These are phyloP conservation scores for Rheum nobile DNA, from an alignment of 148 eudicot species.

Conservation along the genomic window DNA sequence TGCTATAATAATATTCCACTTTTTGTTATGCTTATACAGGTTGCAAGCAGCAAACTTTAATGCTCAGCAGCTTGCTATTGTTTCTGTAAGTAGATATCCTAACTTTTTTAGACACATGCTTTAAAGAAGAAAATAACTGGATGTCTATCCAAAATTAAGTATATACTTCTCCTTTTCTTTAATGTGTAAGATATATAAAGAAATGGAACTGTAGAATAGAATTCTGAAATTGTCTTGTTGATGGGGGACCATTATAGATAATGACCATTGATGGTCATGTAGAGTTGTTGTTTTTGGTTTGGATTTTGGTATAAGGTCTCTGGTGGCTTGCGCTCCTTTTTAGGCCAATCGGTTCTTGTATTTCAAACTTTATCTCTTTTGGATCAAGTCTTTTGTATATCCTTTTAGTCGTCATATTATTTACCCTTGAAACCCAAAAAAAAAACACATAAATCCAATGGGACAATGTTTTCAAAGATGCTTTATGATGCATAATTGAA, in stretches of 20 bases:
- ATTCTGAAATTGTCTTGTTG: background rate
- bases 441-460: background rate
- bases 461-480: too few species aligned
- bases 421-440: too few species aligned
- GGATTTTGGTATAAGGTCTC: too few species aligned
- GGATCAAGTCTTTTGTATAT: too few species aligned
- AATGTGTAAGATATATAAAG: background rate
- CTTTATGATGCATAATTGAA: background rate
- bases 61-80: slow-evolving; percentile 91
- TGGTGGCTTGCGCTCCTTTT: too few species aligned
- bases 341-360: too few species aligned
- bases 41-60: slow-evolving; percentile 60
- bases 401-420: too few species aligned
- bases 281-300: too few species aligned
- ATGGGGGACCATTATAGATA: background rate
- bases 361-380: too few species aligned
- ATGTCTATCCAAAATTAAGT: background rate
- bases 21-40: slow-evolving; percentile 27
- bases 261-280: background rate
- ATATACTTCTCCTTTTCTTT: background rate
- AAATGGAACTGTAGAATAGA: background rate
- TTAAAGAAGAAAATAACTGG: background rate
- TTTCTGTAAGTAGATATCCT: slow-evolving; percentile 49
- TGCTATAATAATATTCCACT: background rate
- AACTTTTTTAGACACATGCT: background rate